A percentile compares a stretch with the other conserved stretches of the same genome.
These are phyloP conservation scores for Termitomyces sp. DNA, from an alignment of 768 basidiomycete species.

Conservation along the genomic window DNA sequence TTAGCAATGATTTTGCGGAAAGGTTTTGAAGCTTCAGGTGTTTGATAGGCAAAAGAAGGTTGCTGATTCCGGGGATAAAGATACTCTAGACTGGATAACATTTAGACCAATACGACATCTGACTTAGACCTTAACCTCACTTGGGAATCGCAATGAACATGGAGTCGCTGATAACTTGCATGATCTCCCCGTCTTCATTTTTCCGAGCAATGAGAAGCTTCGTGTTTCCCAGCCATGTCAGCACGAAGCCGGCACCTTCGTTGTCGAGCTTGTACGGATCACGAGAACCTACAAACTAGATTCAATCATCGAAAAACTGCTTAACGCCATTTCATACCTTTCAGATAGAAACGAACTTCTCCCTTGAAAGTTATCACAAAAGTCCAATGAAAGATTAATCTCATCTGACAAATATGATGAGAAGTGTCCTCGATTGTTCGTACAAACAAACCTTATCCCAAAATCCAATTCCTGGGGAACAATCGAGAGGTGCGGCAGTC, in stretches of 20 bases:
- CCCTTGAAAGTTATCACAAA: constrained; percentile 58
- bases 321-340: constrained; percentile 45
- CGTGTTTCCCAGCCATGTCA: constrained; percentile 78
- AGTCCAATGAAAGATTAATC: constrained; percentile 82
- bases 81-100: constrained; percentile 15
- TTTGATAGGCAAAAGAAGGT: constrained; percentile 11
- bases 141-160: constrained; percentile 84
- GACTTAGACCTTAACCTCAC: constrained; percentile 35
- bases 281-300: constrained; percentile 52
- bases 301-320: neutral
- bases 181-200: constrained; percentile 69
- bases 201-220: constrained; percentile 61
- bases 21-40: constrained; percentile 19
- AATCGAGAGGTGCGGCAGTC: constrained; percentile 70
- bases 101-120: neutral
- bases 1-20: constrained; percentile 78
- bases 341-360: constrained; percentile 77
- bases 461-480: constrained; percentile 80
- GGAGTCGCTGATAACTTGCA: constrained; percentile 76
- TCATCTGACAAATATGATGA: constrained; percentile 37
- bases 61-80: constrained; percentile 15
- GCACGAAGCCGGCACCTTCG: constrained; percentile 79
- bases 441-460: constrained; percentile 78
- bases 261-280: constrained; percentile 71
- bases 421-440: neutral